phyloP scores from a whole-genome alignment of 2,329 filamentous ascomycete genomes.

The Pestalotiopsis sp. region DNA sequence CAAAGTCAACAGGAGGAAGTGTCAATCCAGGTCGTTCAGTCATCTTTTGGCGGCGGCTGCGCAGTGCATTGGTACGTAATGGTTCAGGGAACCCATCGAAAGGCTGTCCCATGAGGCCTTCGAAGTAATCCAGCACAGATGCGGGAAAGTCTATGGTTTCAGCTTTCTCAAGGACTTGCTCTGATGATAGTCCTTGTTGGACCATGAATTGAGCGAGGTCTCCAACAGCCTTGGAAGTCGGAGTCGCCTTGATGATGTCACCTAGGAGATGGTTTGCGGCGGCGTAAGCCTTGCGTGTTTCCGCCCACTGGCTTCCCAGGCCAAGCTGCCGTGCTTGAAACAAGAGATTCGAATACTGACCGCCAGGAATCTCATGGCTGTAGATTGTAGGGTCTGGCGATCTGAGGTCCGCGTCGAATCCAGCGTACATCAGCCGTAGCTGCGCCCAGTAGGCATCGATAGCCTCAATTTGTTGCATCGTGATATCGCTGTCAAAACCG shows the following conservation, averaged over 20 bases:
- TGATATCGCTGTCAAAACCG: constrained; percentile 78
- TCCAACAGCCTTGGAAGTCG: constrained; percentile 97
- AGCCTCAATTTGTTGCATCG: constrained; percentile 79
- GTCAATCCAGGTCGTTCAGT: constrained; percentile 94
- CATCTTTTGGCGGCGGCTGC: constrained; percentile 83
- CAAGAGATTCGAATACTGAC: constrained; percentile 73
- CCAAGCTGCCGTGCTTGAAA: constrained; percentile 98
- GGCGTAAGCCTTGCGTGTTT: constrained; percentile 99
- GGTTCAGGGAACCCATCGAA: constrained; percentile 98
- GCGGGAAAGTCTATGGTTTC: constrained; percentile 94
- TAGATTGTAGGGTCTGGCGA: constrained; percentile 97
- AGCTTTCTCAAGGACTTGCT: constrained; percentile 85
- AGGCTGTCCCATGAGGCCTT: constrained; percentile 97
- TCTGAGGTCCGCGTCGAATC: constrained; percentile 92
- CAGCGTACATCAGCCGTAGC: constrained; percentile 93
- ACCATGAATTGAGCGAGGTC: constrained; percentile 99
- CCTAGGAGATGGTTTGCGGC: constrained; percentile 95
- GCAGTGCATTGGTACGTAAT: constrained; percentile 83
- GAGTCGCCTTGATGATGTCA: constrained; percentile 99
- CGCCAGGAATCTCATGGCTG: constrained; percentile 98
- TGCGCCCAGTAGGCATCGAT: constrained; percentile 97
- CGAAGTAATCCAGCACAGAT: constrained; percentile 96
- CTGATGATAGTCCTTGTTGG: constrained; percentile 83
- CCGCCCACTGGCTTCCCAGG: constrained; percentile 93
- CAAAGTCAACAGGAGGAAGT: constrained; percentile 86